These are phyloP conservation scores for Esteya vermicola DNA, from an alignment of 2,329 filamentous ascomycete genomes.

Conservation along the genomic window DNA sequence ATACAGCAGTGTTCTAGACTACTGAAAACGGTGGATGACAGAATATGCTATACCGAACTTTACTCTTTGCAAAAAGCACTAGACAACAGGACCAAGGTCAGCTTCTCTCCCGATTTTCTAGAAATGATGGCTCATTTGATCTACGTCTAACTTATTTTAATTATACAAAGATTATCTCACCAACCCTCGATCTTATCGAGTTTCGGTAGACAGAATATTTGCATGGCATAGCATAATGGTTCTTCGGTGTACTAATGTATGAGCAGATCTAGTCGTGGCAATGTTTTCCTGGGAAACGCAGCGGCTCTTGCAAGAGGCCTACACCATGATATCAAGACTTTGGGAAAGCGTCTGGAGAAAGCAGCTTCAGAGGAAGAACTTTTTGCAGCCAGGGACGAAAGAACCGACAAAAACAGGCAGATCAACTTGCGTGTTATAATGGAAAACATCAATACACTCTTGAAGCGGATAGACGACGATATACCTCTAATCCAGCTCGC, in stretches of 20 bases:
- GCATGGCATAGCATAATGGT: not conserved
- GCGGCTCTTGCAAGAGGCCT: conserved; percentile 70
- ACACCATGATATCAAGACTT: conserved; percentile 65
- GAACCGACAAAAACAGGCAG: conserved; percentile 41
- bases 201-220: conserved; percentile 43
- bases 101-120: no score
- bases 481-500: conserved; percentile 86
- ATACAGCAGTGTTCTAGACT: conserved; percentile 67
- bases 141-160: not conserved
- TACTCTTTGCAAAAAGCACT: conserved; percentile 57
- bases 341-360: conserved; percentile 61
- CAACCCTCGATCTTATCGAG: conserved; percentile 84
- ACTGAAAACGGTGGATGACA: conserved; percentile 62
- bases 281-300: conserved; percentile 61
- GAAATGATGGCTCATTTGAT: no score
- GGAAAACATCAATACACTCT: conserved; percentile 57
- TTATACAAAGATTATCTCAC: conserved; percentile 63
- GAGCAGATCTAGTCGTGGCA: conserved; percentile 35
- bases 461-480: conserved; percentile 73
- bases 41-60: conserved; percentile 53
- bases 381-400: conserved; percentile 26
- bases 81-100: conserved; percentile 76
- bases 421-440: conserved; percentile 57
- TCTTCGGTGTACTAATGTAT: not conserved
- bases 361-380: conserved; percentile 52